Percentiles rank a stretch among this genome's conserved stretches.
These are phyloP conservation scores for Rubroshorea leprosula DNA, from an alignment of 345 rosid species.

Conservation along the genomic window DNA sequence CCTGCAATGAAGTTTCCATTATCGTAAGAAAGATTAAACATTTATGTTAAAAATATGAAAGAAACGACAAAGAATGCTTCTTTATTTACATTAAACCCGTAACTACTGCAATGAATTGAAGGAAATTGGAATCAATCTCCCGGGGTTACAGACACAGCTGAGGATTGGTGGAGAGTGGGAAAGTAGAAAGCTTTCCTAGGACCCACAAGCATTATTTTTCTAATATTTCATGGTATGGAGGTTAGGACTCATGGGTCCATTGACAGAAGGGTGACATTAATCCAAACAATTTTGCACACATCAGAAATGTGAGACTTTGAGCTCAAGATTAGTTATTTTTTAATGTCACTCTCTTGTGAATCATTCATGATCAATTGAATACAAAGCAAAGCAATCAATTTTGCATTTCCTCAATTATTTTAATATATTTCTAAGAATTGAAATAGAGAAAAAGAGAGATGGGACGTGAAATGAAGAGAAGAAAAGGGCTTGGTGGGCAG, in stretches of 20 bases:
- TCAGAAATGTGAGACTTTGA: background rate
- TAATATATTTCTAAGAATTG: background rate
- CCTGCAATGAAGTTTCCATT: no score
- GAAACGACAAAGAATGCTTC: no score
- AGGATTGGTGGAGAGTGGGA: background rate
- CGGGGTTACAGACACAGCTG: no score
- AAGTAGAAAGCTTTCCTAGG: background rate
- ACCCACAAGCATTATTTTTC: constrained; percentile 9
- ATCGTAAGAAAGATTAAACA: no score
- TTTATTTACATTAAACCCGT: no score
- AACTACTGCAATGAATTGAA: no score
- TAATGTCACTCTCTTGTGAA: background rate
- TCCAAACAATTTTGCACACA: background rate
- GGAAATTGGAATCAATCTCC: no score
- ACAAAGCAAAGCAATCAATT: background rate
- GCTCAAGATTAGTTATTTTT: background rate
- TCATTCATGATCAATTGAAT: no score
- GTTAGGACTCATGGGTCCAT: background rate
- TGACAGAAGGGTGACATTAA: background rate
- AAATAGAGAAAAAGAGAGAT: background rate
- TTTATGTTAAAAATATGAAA: no score
- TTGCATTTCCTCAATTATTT: no score
- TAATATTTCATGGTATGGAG: background rate
- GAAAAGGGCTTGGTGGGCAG: background rate
- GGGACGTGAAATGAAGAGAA: background rate